Evolutionary conservation across 345 rosid genomes (phyloP).

Genomic region (Triadica sebifera): DNA sequence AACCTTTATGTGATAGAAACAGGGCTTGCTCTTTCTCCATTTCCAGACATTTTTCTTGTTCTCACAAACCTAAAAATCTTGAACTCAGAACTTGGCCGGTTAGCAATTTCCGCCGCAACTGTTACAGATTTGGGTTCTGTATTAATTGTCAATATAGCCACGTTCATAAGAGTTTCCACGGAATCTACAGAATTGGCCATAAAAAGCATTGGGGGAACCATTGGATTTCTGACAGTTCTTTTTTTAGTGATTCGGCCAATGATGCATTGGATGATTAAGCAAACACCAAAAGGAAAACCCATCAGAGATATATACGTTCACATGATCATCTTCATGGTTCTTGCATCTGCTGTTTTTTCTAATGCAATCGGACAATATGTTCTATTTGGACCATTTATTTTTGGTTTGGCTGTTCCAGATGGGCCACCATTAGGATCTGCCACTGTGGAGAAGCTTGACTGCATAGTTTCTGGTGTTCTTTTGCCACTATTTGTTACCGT

Average conservation of each 20-base stretch:
- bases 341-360: background rate
- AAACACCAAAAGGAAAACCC: conserved; percentile 23
- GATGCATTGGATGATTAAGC: conserved; percentile 17
- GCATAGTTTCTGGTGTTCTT: conserved; percentile 19
- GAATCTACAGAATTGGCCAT: background rate
- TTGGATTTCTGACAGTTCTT: background rate
- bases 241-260: conserved; percentile 13
- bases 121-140: conserved; percentile 19
- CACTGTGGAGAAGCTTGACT: conserved; percentile 24
- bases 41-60: conserved; percentile 17
- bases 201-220: background rate
- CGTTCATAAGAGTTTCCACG: background rate
- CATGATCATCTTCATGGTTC: conserved; percentile 13
- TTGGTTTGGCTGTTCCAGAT: conserved; percentile 28
- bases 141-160: background rate
- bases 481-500: conserved; percentile 29
- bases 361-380: conserved; percentile 1
- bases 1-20: background rate
- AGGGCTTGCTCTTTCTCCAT: conserved; percentile 16
- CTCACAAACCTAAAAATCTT: conserved; percentile 22
- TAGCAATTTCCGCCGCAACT: conserved; percentile 25
- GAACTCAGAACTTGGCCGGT: conserved; percentile 32
- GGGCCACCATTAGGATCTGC: conserved; percentile 33
- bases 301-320: conserved; percentile 17
- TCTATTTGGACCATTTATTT: conserved; percentile 16